Conservation (phyloP, 768 basidiomycete species). For the Panaeolus cyanescens region DNA sequence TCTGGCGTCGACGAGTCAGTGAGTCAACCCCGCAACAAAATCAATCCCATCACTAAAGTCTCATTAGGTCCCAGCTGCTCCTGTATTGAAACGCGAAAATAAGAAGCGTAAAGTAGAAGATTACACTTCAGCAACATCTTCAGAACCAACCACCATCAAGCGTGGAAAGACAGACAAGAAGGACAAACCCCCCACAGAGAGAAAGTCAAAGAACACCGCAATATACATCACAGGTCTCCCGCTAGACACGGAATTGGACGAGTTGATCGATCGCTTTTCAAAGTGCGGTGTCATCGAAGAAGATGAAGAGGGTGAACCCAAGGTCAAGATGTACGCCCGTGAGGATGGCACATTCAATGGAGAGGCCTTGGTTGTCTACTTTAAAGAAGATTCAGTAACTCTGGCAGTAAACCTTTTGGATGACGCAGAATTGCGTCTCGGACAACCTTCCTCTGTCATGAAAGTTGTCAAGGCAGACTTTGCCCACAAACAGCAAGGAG, state of each 20-base stretch:
- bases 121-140: conserved; percentile 57
- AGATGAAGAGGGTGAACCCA: conserved; percentile 87
- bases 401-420: conserved; percentile 86
- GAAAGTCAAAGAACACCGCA: conserved; percentile 89
- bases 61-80: conserved; percentile 80
- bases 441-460: conserved; percentile 75
- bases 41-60: conserved; percentile 12
- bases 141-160: conserved; percentile 59
- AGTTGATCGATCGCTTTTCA: conserved; percentile 83
- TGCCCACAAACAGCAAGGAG: conserved; percentile 58
- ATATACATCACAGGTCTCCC: conserved; percentile 90
- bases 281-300: conserved; percentile 94
- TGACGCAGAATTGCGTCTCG: conserved; percentile 87
- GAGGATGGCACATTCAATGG: conserved; percentile 90
- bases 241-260: conserved; percentile 67
- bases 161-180: conserved; percentile 62
- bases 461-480: conserved; percentile 78
- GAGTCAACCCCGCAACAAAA: conserved; percentile 28
- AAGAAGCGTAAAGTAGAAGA: conserved; percentile 82
- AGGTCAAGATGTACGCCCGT: conserved; percentile 92
- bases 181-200: conserved; percentile 45
- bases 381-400: conserved; percentile 94
- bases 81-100: conserved; percentile 76
- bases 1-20: conserved; percentile 94
- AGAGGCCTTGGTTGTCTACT: conserved; percentile 94